Evolutionary conservation across 2,329 filamentous ascomycete genomes (phyloP).

Genomic region (Ophiostoma sp.): DNA sequence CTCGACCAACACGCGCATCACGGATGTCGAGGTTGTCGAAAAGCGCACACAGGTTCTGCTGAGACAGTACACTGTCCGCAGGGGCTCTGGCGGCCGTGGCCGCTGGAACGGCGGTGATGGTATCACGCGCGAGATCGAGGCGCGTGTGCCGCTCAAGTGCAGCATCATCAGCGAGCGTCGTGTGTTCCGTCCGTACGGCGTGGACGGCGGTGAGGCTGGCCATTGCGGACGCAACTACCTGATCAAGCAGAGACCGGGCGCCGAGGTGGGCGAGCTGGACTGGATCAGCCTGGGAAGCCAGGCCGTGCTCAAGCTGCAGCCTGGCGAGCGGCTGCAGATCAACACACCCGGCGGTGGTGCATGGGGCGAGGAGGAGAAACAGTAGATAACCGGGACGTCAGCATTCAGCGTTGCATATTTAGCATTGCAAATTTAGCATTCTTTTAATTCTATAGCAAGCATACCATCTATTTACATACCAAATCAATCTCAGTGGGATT

Average conservation of each 20-base stretch:
- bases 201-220: slow-evolving; percentile 33
- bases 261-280: slow-evolving; percentile 40
- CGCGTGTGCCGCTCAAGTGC: slow-evolving; percentile 32
- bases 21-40: slow-evolving; percentile 35
- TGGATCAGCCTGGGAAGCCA: slow-evolving; percentile 13
- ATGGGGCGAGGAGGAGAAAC: slow-evolving; percentile 41
- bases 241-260: slow-evolving; percentile 18
- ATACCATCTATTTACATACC: neutral
- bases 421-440: neutral
- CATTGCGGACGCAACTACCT: slow-evolving; percentile 25
- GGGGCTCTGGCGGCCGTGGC: slow-evolving; percentile 32
- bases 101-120: slow-evolving; percentile 34
- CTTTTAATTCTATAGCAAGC: neutral
- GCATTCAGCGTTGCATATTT: slow-evolving; percentile 3
- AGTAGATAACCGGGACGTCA: neutral
- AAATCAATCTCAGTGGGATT: neutral
- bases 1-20: slow-evolving; percentile 34
- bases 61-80: slow-evolving; percentile 31
- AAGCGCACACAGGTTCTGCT: slow-evolving; percentile 35
- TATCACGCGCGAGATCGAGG: slow-evolving; percentile 35
- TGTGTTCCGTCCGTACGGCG: slow-evolving; percentile 35
- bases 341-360: slow-evolving; percentile 58
- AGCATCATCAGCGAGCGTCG: slow-evolving; percentile 36
- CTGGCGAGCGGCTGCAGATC: slow-evolving; percentile 46
- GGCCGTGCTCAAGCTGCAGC: slow-evolving; percentile 9